phyloP scores from a whole-genome alignment of 1,139 yeast species.

The Scheffersomyces insectosa region DNA sequence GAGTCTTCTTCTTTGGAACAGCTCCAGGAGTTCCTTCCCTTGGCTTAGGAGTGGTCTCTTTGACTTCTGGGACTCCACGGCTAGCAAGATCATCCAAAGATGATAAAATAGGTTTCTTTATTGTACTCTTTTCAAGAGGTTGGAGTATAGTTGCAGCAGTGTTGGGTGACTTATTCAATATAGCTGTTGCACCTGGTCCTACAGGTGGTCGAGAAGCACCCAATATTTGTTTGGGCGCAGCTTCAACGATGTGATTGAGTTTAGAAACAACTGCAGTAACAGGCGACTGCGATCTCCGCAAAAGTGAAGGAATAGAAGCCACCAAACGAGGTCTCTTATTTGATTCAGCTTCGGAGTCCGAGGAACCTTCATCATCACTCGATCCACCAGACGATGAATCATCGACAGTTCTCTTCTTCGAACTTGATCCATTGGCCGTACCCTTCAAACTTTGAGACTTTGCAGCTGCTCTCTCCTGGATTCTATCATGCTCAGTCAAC shows the following conservation, averaged over 20 bases:
- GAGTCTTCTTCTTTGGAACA: constrained; percentile 2
- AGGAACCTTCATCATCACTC: constrained; percentile 9
- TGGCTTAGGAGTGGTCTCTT: constrained; percentile 27
- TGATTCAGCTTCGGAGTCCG: constrained; percentile 15
- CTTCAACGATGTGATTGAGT: neutral
- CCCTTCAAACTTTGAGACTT: too few species aligned
- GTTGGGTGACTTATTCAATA: neutral
- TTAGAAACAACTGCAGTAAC: constrained; percentile 2
- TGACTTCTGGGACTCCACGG: constrained; percentile 65
- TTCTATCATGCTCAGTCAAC: constrained; percentile 5
- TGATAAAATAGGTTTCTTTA: constrained; percentile 37
- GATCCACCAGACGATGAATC: constrained; percentile 13
- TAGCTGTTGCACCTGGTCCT: constrained; percentile 1
- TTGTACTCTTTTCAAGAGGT: neutral
- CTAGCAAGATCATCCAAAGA: constrained; percentile 58
- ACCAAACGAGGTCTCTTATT: constrained; percentile 16
- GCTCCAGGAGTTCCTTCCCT: neutral
- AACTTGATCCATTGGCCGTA: too few species aligned
- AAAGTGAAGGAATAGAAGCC: constrained; percentile 10
- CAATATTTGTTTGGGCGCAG: neutral
- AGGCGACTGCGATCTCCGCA: constrained; percentile 9
- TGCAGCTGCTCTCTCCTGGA: constrained; percentile 3
- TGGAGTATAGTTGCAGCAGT: neutral
- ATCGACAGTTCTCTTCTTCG: constrained; percentile 10
- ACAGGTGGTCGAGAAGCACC: neutral